Conservation (phyloP, 2,329 filamentous ascomycete species). For the Cytospora chrysosperma region DNA sequence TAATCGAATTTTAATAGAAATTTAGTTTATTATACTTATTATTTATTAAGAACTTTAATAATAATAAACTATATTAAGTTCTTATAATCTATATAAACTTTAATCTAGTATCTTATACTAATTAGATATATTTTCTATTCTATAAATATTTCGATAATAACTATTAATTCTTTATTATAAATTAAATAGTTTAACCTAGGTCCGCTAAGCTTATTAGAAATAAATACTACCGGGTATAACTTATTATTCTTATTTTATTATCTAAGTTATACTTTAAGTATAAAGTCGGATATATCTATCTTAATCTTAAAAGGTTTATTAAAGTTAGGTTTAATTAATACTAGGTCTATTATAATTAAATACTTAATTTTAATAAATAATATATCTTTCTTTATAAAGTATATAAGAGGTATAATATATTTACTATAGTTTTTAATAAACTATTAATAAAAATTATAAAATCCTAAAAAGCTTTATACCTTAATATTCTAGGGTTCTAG, state of each 20-base stretch:
- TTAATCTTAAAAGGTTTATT: background rate
- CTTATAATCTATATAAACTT: background rate
- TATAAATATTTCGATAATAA: background rate
- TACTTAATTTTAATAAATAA: background rate
- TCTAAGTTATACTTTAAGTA: background rate
- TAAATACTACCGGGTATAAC: background rate
- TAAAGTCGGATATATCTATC: background rate
- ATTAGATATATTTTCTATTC: background rate
- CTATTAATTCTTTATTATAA: background rate
- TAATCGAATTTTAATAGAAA: background rate
- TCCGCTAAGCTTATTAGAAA: background rate
- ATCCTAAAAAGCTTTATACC: background rate
- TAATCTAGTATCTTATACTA: background rate
- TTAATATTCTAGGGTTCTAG: background rate
- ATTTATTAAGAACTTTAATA: too few relatives aligned
- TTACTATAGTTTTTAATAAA: slow-evolving; percentile 4
- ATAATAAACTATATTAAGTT: background rate
- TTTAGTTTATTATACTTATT: too few relatives aligned
- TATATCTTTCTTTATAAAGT: background rate
- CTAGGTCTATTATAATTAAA: background rate
- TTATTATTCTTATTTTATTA: background rate
- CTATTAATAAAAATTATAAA: slow-evolving; percentile 6
- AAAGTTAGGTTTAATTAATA: background rate
- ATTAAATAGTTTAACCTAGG: background rate
- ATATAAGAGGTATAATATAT: background rate